phyloP scores from a whole-genome alignment of 2,329 filamentous ascomycete species.

The Paraconiothyrium brasiliense region DNA sequence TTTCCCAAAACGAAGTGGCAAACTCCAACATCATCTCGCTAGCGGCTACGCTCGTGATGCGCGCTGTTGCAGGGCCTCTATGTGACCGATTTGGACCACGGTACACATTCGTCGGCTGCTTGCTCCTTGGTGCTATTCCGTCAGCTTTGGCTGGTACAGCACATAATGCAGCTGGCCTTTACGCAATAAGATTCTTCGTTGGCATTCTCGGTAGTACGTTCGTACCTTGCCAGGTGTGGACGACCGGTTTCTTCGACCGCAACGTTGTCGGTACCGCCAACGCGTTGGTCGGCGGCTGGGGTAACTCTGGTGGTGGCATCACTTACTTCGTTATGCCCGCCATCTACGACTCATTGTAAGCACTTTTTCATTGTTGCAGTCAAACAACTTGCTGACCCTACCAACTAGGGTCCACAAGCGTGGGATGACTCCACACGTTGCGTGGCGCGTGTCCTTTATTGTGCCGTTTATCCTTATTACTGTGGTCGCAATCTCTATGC shows the following conservation, averaged over 20 bases:
- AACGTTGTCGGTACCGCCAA: conserved; percentile 91
- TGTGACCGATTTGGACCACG: conserved; percentile 87
- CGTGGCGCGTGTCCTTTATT: conserved; percentile 87
- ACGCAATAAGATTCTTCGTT: conserved; percentile 79
- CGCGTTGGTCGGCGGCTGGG: conserved; percentile 82
- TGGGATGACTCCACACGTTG: conserved; percentile 70
- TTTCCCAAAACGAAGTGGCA: conserved; percentile 75
- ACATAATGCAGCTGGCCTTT: conserved; percentile 72
- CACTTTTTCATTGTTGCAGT: background rate
- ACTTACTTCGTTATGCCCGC: conserved; percentile 96
- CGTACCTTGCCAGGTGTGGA: conserved; percentile 91
- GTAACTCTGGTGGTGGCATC: conserved; percentile 87
- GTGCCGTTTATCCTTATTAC: conserved; percentile 83
- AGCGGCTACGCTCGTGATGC: conserved; percentile 69
- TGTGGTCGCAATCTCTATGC: conserved; percentile 70
- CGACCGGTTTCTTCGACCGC: conserved; percentile 92
- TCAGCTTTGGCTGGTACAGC: conserved; percentile 84
- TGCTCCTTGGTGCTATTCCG: conserved; percentile 82
- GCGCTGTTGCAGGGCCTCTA: conserved; percentile 80
- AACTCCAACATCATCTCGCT: conserved; percentile 93
- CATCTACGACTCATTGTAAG: conserved; percentile 76
- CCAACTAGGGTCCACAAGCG: conserved; percentile 56
- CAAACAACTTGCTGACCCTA: background rate
- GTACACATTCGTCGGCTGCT: conserved; percentile 77
- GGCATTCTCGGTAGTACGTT: conserved; percentile 81